Evolutionary conservation across 1,139 yeast species (phyloP), one percentile per base, ranked within the genome.

Genomic region (Kodamaea derodonti): DNA sequence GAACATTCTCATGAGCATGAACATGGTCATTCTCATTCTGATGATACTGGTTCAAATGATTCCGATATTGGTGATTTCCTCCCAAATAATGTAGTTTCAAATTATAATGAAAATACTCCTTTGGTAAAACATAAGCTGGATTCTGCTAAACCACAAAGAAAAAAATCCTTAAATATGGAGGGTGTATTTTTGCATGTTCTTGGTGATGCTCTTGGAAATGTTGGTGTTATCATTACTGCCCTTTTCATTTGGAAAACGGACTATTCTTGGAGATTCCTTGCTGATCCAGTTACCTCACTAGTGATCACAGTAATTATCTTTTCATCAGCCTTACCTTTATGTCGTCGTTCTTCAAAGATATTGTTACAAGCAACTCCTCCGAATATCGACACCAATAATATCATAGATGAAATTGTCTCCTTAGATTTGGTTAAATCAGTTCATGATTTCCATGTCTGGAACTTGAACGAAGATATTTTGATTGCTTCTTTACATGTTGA

Each of bases 371-470:
- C 95, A 2, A 86, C 96, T 2, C 98, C 98, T 13, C 74, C 84
- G 13, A 72, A 80, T 32, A 72, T 92, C 36, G 79, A 88, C 48
- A 82, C 95, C 11, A 83, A 84, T 41, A 74, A 73, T 31, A 87
- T 92, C 30, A 75, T 82, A 38, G 68, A 72, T 32, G 85, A 84
- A 43, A 82, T 92, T 34, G 52, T 75, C 17, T 65, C 70, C 34
- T 71, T 90, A 18, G 75, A 79, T 1, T 85, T 90, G 17, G 94
- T 92, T 34, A 72, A 78, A 42, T 85, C 94, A 4, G 80, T 92
- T 27, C 98, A 92, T 57, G 98, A 92, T 56, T 80, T 92, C 69
- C 98, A 92, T 57, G 84, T 92, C 40, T 92, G 98, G 98, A 92
- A 88, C 56, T 72, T 92, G 47, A 86, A 90, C 38, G 98, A 92